Evolutionary conservation across 129 eudicot genomes (phyloP).

Genomic region (Flaveria brownii): DNA sequence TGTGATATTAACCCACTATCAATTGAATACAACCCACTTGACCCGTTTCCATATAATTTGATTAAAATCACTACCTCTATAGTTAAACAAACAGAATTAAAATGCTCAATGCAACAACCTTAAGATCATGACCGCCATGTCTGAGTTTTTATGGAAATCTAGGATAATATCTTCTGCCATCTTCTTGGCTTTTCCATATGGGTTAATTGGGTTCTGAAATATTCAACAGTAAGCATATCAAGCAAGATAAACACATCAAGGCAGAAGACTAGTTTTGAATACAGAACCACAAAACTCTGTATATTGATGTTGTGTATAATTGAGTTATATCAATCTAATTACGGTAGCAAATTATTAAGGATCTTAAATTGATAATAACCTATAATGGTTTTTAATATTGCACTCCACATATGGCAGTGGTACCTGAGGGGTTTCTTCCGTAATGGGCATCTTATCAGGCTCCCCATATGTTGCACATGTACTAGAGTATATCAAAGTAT

Average conservation of each 20-base stretch:
- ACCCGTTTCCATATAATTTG: background rate
- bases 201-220: constrained; percentile 55
- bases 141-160: constrained; percentile 52
- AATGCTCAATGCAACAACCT: constrained; percentile 30
- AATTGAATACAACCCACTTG: constrained; percentile 13
- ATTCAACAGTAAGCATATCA: constrained; percentile 28
- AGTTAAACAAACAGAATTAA: background rate
- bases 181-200: constrained; percentile 71
- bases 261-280: background rate
- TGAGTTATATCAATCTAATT: background rate
- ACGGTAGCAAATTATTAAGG: background rate
- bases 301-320: background rate
- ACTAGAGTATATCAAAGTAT: constrained; percentile 86
- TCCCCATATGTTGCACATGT: constrained; percentile 98
- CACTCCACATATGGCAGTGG: constrained; percentile 4
- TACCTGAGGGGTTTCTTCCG: constrained; percentile 90
- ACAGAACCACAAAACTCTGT: background rate
- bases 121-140: constrained; percentile 63
- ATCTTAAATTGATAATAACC: background rate
- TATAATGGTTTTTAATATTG: background rate
- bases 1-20: background rate
- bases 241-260: background rate
- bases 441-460: constrained; percentile 94
- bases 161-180: constrained; percentile 73
- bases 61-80: background rate